A percentile compares a stretch with the other conserved stretches of the same genome.
phyloP scores from a whole-genome alignment of 805 yeast species.

The Candida broadrunensis region DNA sequence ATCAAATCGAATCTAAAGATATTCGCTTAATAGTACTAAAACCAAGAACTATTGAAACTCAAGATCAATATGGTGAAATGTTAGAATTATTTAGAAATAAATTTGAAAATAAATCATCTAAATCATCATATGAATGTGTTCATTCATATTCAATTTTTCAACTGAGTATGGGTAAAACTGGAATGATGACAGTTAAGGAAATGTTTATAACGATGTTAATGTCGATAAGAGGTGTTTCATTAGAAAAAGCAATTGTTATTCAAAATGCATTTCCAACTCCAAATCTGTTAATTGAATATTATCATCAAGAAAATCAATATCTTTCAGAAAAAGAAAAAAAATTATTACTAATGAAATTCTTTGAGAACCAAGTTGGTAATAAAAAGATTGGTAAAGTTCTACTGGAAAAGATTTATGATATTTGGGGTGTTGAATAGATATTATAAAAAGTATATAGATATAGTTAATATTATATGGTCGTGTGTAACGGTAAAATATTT shows the following conservation, averaged over 20 bases:
- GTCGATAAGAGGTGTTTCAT: slow-evolving; percentile 75
- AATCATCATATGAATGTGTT: slow-evolving; percentile 35
- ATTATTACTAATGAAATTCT: slow-evolving; percentile 22
- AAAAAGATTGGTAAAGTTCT: slow-evolving; percentile 51
- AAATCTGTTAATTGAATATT: slow-evolving; percentile 49
- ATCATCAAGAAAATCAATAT: slow-evolving; percentile 19
- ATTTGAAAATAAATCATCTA: slow-evolving; percentile 27
- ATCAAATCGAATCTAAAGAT: slow-evolving; percentile 22
- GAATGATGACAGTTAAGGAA: slow-evolving; percentile 69
- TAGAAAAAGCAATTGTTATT: slow-evolving; percentile 80
- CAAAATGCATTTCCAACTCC: slow-evolving; percentile 77
- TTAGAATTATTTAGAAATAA: slow-evolving; percentile 42
- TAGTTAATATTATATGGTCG: neutral
- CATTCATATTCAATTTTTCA: slow-evolving; percentile 48
- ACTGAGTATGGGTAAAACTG: slow-evolving; percentile 65
- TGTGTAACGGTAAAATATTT: neutral
- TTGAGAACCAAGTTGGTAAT: slow-evolving; percentile 45
- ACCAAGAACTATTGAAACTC: slow-evolving; percentile 49
- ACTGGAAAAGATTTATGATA: slow-evolving; percentile 50
- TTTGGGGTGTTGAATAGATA: slow-evolving; percentile 47
- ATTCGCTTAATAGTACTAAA: slow-evolving; percentile 45
- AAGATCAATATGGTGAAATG: slow-evolving; percentile 44
- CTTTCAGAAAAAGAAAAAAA: slow-evolving; percentile 24
- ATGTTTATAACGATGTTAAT: slow-evolving; percentile 72
- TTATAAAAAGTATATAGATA: neutral